These are phyloP conservation scores for Paecilomyces dactylethromorphus DNA, from an alignment of 2,329 filamentous ascomycete genomes.

Conservation along the genomic window DNA sequence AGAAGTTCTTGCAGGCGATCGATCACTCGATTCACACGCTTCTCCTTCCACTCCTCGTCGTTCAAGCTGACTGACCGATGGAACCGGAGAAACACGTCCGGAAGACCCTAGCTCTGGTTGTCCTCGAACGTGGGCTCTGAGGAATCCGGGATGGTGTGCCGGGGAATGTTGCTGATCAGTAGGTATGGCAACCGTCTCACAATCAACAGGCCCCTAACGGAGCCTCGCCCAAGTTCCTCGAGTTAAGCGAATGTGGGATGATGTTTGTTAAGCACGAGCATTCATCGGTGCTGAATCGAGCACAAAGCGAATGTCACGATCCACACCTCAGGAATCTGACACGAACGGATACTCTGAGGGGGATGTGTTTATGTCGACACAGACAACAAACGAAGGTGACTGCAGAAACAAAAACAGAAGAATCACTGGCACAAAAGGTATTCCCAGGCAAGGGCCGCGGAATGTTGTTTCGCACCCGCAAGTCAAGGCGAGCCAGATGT, in stretches of 20 bases:
- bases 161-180: neutral
- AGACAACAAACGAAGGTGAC: neutral
- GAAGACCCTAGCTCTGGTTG: neutral
- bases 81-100: neutral
- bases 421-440: neutral
- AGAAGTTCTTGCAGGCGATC: neutral
- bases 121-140: neutral
- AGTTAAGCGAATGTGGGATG: neutral
- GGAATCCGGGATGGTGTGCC: neutral
- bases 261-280: neutral
- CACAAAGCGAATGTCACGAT: neutral
- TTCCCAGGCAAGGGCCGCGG: neutral
- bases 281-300: neutral
- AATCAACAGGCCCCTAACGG: neutral
- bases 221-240: neutral
- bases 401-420: neutral
- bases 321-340: neutral
- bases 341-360: neutral
- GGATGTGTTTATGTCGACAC: neutral
- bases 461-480: neutral
- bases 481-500: neutral
- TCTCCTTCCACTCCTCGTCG: neutral
- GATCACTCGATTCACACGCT: neutral
- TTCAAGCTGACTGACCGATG: neutral
- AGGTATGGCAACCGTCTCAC: neutral